A percentile compares a stretch with the other conserved stretches of the same genome.
phyloP scores from a whole-genome alignment of 306 rosid species.

The Cucurbita argyrosperma region DNA sequence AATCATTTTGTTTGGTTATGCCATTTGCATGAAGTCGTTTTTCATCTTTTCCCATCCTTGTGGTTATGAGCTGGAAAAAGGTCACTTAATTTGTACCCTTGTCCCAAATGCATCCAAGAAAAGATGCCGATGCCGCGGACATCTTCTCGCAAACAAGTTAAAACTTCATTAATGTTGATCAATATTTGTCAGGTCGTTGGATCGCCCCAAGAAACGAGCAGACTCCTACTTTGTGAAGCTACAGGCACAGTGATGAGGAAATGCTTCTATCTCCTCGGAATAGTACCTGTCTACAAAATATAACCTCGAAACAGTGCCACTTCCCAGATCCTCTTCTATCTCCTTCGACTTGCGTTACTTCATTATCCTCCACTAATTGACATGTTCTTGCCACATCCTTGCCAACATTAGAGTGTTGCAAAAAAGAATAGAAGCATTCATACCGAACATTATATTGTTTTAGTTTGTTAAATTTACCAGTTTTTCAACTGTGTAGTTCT shows the following conservation, averaged over 20 bases:
- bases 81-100: background rate
- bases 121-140: too few species aligned
- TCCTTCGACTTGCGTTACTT: too few species aligned
- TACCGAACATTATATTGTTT: background rate
- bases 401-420: background rate
- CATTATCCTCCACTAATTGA: too few species aligned
- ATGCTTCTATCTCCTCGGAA: slow-evolving; percentile 80
- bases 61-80: background rate
- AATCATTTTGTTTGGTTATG: background rate
- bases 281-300: slow-evolving; percentile 76
- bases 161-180: background rate
- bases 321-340: background rate
- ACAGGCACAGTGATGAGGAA: slow-evolving; percentile 80
- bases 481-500: background rate
- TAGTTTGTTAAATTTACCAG: background rate
- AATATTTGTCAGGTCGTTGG: slow-evolving; percentile 55
- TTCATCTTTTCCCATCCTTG: background rate
- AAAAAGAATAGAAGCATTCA: background rate
- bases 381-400: background rate
- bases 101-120: background rate
- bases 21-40: background rate
- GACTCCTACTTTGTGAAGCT: slow-evolving; percentile 94
- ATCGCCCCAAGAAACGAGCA: slow-evolving; percentile 61
- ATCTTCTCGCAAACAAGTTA: background rate
- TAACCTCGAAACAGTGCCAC: slow-evolving; percentile 4